phyloP scores from a whole-genome alignment of 169 alveolate species.

The Plasmodium reichenowi region DNA sequence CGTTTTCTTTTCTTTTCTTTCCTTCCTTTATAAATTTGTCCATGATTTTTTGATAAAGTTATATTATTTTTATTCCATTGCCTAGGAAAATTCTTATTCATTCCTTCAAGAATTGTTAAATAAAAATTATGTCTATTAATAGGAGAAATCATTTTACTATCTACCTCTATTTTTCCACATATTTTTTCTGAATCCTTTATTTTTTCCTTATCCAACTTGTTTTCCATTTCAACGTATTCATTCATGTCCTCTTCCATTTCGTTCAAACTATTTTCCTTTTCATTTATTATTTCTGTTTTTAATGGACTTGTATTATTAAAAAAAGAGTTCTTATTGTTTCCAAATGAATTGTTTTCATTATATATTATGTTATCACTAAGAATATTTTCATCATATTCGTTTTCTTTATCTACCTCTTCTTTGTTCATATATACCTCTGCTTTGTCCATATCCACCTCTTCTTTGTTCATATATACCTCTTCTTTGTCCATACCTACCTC shows the following conservation, averaged over 20 bases:
- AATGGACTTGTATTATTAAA: no score
- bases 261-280: neutral
- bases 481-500: neutral
- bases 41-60: neutral
- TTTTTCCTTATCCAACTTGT: no score
- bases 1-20: neutral
- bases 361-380: neutral
- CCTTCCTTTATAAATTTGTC: neutral
- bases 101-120: conserved; percentile 3
- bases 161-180: no score
- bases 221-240: neutral
- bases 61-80: conserved; percentile 1
- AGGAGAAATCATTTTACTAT: neutral
- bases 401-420: conserved; percentile 1
- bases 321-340: neutral
- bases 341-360: neutral
- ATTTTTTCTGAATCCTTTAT: no score
- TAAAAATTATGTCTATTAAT: conserved; percentile 2
- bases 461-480: neutral
- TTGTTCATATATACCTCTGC: neutral
- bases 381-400: neutral
- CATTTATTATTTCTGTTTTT: neutral
- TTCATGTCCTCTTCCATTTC: neutral
- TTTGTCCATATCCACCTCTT: neutral
- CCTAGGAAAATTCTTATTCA: neutral